Evolutionary conservation across 2,329 filamentous ascomycete genomes (phyloP).

Genomic region (Epichloe brachyelytri): DNA sequence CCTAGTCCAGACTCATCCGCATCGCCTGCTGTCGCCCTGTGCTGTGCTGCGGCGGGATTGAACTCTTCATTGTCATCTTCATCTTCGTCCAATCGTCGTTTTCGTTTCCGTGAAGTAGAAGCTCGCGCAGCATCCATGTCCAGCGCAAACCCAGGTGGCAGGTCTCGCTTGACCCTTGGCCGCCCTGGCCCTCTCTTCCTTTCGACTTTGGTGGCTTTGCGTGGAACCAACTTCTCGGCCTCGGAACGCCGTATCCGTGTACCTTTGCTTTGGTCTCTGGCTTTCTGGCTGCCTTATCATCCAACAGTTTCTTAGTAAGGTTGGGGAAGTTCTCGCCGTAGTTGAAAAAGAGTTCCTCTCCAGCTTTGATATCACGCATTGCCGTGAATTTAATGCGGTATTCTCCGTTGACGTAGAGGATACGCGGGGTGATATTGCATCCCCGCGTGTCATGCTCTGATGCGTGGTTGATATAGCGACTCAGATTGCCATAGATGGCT

Average conservation of each 20-base stretch:
- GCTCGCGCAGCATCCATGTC: constrained; percentile 6
- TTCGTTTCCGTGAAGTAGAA: constrained; percentile 15
- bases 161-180: constrained; percentile 6
- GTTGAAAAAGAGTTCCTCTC: constrained; percentile 72
- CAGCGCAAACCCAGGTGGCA: constrained; percentile 10
- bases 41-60: constrained; percentile 15
- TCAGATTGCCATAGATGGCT: constrained; percentile 65
- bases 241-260: constrained; percentile 10
- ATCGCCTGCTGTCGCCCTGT: constrained; percentile 10
- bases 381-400: constrained; percentile 67
- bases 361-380: constrained; percentile 49
- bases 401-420: constrained; percentile 61
- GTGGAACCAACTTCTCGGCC: constrained; percentile 10
- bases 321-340: constrained; percentile 61
- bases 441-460: constrained; percentile 35
- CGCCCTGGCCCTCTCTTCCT: constrained; percentile 13
- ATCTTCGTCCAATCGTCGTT: constrained; percentile 14
- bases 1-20: constrained; percentile 13
- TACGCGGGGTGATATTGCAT: constrained; percentile 50
- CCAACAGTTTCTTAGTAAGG: constrained; percentile 32
- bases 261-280: constrained; percentile 13
- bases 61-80: constrained; percentile 20
- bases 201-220: constrained; percentile 12
- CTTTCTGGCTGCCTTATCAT: constrained; percentile 23
- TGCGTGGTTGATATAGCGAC: constrained; percentile 74